phyloP scores from a whole-genome alignment of 1,139 yeast species.

The Yamadazyma atlantica region DNA sequence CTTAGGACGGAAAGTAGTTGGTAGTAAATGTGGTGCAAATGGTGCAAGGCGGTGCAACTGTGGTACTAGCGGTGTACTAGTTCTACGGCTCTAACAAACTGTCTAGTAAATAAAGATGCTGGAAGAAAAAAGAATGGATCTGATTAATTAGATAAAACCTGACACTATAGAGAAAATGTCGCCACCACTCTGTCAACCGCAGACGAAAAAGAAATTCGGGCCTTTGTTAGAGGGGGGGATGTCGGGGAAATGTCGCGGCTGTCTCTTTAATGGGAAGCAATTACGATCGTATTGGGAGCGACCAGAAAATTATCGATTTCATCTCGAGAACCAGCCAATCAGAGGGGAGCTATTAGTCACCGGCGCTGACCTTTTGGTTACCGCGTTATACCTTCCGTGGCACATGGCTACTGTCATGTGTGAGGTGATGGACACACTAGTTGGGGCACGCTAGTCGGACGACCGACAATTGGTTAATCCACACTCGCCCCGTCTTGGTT shows the following conservation, averaged over 20 bases:
- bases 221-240: neutral
- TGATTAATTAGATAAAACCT: conserved; percentile 1
- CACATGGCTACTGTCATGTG: neutral
- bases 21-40: no score
- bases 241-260: neutral
- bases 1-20: no score
- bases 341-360: conserved; percentile 8
- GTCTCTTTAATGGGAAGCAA: conserved; percentile 1
- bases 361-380: neutral
- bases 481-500: no score
- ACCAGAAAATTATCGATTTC: conserved; percentile 8
- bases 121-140: neutral
- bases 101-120: neutral
- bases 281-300: neutral
- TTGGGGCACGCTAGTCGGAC: no score
- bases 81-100: neutral
- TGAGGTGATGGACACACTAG: no score
- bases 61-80: no score
- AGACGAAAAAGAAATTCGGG: neutral
- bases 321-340: conserved; percentile 12
- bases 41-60: no score
- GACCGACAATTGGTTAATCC: no score
- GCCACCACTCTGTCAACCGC: no score
- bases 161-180: no score
- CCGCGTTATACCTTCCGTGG: neutral